These are phyloP conservation scores for Dianthus caryophyllus DNA, from an alignment of 148 eudicot species.

Conservation along the genomic window DNA sequence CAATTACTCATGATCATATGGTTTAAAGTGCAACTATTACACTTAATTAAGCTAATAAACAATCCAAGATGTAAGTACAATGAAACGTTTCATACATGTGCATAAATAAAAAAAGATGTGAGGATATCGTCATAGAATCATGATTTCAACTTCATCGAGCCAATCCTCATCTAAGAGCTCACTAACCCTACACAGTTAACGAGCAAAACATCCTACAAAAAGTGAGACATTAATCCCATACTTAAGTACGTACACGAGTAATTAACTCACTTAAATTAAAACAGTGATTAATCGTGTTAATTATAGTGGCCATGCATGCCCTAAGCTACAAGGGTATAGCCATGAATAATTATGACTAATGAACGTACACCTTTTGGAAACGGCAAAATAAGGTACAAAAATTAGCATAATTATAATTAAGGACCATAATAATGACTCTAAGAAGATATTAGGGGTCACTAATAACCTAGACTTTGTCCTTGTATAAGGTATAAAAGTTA, in stretches of 20 bases:
- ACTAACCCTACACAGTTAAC: conserved; percentile 3
- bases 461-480: conserved; percentile 15
- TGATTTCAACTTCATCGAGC: conserved; percentile 17
- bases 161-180: conserved; percentile 21
- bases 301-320: conserved; percentile 25
- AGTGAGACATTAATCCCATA: background rate
- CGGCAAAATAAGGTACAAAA: conserved; percentile 8
- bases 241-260: conserved; percentile 10
- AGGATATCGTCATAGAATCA: conserved; percentile 17
- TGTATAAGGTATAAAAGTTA: conserved; percentile 6
- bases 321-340: conserved; percentile 19
- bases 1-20: conserved; percentile 14
- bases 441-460: conserved; percentile 28
- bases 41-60: background rate
- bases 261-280: conserved; percentile 8
- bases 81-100: conserved; percentile 25
- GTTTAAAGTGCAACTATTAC: conserved; percentile 15
- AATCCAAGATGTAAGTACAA: conserved; percentile 13
- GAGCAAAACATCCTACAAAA: conserved; percentile 11
- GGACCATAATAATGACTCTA: conserved; percentile 26
- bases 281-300: conserved; percentile 1
- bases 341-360: conserved; percentile 20
- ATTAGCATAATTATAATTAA: background rate
- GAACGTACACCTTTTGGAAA: conserved; percentile 6
- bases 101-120: conserved; percentile 8